Conservation (phyloP, 805 yeast species). For the Ogataea ramenticola region DNA sequence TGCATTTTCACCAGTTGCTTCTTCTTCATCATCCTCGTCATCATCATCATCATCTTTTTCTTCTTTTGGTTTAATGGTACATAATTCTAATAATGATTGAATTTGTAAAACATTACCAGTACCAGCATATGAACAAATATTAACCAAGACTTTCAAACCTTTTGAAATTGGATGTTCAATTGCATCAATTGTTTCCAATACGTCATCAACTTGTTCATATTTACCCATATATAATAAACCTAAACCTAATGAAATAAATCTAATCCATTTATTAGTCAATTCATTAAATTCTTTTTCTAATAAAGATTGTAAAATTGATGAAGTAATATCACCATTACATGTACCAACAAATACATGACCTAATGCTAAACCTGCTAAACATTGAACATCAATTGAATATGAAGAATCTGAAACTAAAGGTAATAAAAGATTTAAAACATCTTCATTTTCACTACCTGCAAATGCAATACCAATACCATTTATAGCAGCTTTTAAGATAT, state of each 20-base stretch:
- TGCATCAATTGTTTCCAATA: conserved; percentile 87
- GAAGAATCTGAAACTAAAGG: conserved; percentile 79
- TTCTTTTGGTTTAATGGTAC: conserved; percentile 64
- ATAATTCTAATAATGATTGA: conserved; percentile 83
- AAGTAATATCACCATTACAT: conserved; percentile 88
- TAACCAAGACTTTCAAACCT: conserved; percentile 82
- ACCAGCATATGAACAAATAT: conserved; percentile 93
- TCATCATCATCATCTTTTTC: conserved; percentile 53
- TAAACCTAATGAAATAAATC: conserved; percentile 85
- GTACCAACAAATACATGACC: conserved; percentile 96
- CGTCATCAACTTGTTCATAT: conserved; percentile 90
- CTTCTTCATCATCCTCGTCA: conserved; percentile 35
- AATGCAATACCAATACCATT: conserved; percentile 91
- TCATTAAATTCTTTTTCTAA: conserved; percentile 78
- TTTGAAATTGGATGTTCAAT: conserved; percentile 91
- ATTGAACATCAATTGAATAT: conserved; percentile 67
- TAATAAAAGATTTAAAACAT: conserved; percentile 64
- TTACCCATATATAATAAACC: conserved; percentile 91
- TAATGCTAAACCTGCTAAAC: conserved; percentile 83
- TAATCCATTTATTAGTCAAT: conserved; percentile 77
- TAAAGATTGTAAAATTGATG: conserved; percentile 84
- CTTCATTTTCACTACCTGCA: conserved; percentile 89
- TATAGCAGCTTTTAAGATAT: conserved; percentile 73
- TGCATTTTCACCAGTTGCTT: not conserved
- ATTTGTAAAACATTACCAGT: conserved; percentile 95